Percentiles rank a stretch among this genome's conserved stretches.
Evolutionary conservation across 257 asterid genomes (phyloP).

Genomic region (Catharanthus roseus): DNA sequence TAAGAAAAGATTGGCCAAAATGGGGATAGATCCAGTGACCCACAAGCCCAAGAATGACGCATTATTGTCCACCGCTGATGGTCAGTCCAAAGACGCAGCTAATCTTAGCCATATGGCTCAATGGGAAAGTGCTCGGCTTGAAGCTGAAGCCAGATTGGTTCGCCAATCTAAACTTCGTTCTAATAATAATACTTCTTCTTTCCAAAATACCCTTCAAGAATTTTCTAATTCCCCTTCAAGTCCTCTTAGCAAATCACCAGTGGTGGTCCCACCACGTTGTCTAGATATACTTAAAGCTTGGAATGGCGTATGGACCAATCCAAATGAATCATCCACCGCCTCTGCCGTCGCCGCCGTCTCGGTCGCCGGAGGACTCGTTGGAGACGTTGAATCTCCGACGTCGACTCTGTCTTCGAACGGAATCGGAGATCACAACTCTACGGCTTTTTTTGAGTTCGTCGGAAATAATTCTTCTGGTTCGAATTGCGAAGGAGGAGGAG

Average conservation of each 20-base stretch:
- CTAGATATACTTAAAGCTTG: conserved; percentile 54
- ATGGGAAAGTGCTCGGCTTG: conserved; percentile 97
- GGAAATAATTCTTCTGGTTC: conserved; percentile 48
- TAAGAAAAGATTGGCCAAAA: conserved; percentile 65
- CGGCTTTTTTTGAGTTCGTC: conserved; percentile 35
- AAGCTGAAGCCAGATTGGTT: conserved; percentile 82
- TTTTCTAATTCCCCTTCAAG: conserved; percentile 30
- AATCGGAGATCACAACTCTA: conserved; percentile 27
- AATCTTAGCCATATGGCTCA: conserved; percentile 96
- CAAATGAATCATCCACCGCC: conserved; percentile 16
- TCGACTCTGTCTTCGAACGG: conserved; percentile 56
- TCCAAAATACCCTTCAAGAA: conserved; percentile 27
- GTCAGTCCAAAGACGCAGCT: conserved; percentile 66
- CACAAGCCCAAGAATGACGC: conserved; percentile 78
- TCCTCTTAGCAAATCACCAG: conserved; percentile 33
- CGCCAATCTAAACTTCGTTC: conserved; percentile 66
- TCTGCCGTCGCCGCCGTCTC: conserved; percentile 17
- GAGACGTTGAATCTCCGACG: conserved; percentile 64
- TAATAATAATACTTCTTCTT: too few species aligned
- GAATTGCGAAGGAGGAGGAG: conserved; percentile 36
- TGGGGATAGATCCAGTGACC: conserved; percentile 89
- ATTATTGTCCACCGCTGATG: conserved; percentile 53
- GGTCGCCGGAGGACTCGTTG: conserved; percentile 25
- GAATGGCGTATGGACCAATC: conserved; percentile 43
- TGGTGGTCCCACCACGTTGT: conserved; percentile 18